Conservation (phyloP, 345 rosid genomes). For the Bruguiera parviflora region DNA sequence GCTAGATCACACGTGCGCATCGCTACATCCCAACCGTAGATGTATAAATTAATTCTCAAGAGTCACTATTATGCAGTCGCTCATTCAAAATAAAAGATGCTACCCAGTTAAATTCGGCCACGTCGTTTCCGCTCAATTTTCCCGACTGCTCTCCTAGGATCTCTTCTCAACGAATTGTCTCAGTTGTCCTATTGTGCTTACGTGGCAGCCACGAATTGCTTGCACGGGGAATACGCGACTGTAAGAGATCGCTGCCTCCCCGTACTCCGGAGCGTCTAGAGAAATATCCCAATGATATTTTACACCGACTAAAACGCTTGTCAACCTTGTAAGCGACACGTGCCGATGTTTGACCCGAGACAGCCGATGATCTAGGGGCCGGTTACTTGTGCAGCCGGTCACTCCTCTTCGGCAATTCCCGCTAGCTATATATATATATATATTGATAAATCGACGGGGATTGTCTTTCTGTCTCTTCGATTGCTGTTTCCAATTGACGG, state of each 20-base stretch:
- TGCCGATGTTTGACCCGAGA: conserved; percentile 4
- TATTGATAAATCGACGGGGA: conserved; percentile 2
- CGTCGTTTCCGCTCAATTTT: background rate
- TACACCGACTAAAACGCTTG: conserved; percentile 23
- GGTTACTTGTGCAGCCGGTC: conserved; percentile 38
- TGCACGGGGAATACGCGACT: too few species aligned
- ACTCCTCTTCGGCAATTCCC: conserved; percentile 38
- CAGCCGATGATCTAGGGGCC: conserved; percentile 18
- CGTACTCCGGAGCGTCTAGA: background rate
- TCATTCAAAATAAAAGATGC: background rate
- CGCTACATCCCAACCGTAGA: conserved; percentile 6
- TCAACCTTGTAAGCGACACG: conserved; percentile 21
- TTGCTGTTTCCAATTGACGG: conserved; percentile 20
- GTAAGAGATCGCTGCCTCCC: conserved; percentile 2
- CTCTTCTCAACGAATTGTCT: background rate
- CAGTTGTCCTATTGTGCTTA: background rate
- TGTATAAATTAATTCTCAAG: background rate
- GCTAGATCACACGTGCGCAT: conserved; percentile 9
- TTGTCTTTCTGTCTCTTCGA: background rate
- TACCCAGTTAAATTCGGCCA: background rate
- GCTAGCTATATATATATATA: conserved; percentile 40
- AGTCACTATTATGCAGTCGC: background rate
- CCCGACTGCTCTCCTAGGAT: background rate
- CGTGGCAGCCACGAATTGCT: background rate
- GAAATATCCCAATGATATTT: conserved; percentile 14